phyloP scores from a whole-genome alignment of 108 stramenopile species.

The Bacterosira constricta region DNA sequence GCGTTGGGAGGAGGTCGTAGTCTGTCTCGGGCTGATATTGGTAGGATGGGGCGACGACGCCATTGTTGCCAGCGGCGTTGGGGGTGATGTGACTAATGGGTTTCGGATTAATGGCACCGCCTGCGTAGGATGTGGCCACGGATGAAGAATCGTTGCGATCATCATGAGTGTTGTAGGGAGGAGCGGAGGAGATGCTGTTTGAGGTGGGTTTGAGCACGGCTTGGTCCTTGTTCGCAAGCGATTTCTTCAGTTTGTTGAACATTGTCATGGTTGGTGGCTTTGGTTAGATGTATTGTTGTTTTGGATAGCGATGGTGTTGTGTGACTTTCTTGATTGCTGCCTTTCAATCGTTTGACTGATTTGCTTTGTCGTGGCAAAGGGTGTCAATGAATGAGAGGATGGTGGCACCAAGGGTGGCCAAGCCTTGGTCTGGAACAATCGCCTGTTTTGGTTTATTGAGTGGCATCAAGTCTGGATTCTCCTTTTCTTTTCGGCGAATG shows the following conservation, averaged over 20 bases:
- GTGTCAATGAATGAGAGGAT: too few relatives aligned
- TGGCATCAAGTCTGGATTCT: too few relatives aligned
- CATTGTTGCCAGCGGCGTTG: not conserved
- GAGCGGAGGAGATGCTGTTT: not conserved
- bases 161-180: not conserved
- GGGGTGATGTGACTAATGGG: not conserved
- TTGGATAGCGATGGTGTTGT: not conserved
- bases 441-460: too few relatives aligned
- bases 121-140: not conserved
- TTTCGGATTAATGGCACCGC: not conserved
- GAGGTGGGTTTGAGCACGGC: not conserved
- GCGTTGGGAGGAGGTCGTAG: constrained; percentile 80
- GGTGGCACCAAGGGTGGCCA: not conserved
- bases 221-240: not conserved
- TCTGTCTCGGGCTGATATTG: constrained; percentile 71
- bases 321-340: not conserved
- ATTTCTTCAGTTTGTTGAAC: constrained; percentile 5
- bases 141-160: not conserved
- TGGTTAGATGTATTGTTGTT: not conserved
- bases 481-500: too few relatives aligned
- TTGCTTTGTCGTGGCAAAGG: too few relatives aligned
- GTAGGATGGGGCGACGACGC: constrained; percentile 27
- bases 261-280: not conserved
- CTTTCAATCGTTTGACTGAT: too few relatives aligned
- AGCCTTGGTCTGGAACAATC: too few relatives aligned